A percentile compares a stretch with the other conserved stretches of the same genome.
phyloP scores from a whole-genome alignment of 805 yeast genomes.

The Kluyveromyces aestuarii region DNA sequence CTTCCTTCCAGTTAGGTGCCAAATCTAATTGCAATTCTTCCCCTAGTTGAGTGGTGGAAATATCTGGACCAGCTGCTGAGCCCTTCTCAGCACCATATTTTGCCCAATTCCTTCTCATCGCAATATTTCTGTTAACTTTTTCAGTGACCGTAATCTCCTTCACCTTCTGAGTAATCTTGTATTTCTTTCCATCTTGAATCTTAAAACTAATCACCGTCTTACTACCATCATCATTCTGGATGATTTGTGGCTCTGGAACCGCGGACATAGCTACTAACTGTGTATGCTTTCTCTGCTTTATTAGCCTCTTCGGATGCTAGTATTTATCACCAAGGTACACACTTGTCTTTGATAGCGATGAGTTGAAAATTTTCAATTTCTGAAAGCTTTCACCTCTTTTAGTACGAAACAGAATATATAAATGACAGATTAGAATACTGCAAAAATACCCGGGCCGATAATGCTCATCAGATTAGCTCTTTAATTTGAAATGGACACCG shows the following conservation, averaged over 20 bases:
- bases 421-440: no score
- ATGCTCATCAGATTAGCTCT: no score
- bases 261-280: conserved; percentile 30
- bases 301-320: neutral
- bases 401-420: neutral
- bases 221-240: conserved; percentile 77
- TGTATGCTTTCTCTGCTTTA: neutral
- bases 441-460: no score
- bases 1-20: conserved; percentile 68
- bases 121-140: conserved; percentile 75
- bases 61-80: conserved; percentile 77
- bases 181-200: conserved; percentile 72
- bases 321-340: neutral
- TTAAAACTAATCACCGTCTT: conserved; percentile 77
- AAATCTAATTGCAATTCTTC: conserved; percentile 72
- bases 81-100: conserved; percentile 78
- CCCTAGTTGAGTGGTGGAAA: conserved; percentile 79
- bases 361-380: neutral
- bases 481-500: no score
- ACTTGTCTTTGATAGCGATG: neutral
- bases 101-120: conserved; percentile 79
- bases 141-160: conserved; percentile 70
- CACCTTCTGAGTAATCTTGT: conserved; percentile 79
- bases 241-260: conserved; percentile 65
- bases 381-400: neutral